Evolutionary conservation across 2,329 filamentous ascomycete species (phyloP), one percentile per base, ranked within the genome.

Genomic region (Bipolaris cookei): DNA sequence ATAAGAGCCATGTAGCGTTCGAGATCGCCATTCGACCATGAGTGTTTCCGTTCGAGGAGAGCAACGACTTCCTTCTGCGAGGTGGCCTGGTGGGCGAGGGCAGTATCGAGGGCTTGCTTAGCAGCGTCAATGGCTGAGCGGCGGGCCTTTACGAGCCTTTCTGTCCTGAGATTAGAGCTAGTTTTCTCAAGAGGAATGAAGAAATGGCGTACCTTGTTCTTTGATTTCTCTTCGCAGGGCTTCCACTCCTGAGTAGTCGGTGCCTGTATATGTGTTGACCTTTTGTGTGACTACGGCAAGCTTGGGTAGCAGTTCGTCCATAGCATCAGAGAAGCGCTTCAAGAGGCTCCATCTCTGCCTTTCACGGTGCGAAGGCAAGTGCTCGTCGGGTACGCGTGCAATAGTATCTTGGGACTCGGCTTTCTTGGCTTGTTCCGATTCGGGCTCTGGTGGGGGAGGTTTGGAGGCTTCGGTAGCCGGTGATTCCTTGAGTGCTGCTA

Each of bases 51-150:
- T 60, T 97, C 94, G 6, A 99, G 85, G 21, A 99, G 84, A 20
- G 92, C 91, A 44, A 96, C 97, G 37, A 98, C 93, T 81, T 99
- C 95, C 66, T 95, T 91, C 79, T 98, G 94, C 1, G 93, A 96
- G 14, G 89, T 81, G n/a, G 91, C 89, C 65, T 96, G 90, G 65
- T 89, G 88, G 53, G 89, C 84, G 63, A 95, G 93, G 30, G 92
- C 91, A n/a, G 87, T 83, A 68, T 94, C 90, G 81, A 98, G 96
- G 46, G 83, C 83, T 47, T 85, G 82, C 61, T 95, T 92, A 16
- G 91, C 87, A 32, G 83, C 79, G 59, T 88, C 88, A 50, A 98
- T 90, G 18, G 82, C 82, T 18, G 80, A 79, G 28, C 90, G 85
- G 37, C 81, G 80, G 8, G 74, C 63, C 71, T 91, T 90, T 54